Percentiles rank a stretch among this genome's conserved stretches.
These are phyloP conservation scores for Tolypocladium amazonense DNA, from an alignment of 2,329 filamentous ascomycete species.

Conservation along the genomic window DNA sequence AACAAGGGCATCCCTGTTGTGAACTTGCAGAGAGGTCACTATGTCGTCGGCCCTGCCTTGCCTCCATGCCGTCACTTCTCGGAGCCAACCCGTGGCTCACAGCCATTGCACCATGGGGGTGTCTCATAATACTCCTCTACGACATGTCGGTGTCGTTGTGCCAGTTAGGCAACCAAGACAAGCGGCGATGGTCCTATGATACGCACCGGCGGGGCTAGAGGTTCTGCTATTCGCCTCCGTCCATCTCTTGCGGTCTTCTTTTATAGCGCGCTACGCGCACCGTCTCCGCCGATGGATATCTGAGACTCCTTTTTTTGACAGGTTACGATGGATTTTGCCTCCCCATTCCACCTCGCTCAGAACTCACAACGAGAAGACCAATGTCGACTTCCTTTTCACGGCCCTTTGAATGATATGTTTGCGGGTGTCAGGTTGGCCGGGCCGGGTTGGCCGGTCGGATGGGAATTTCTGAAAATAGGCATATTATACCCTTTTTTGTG, in stretches of 20 bases:
- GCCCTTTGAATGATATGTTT: not conserved
- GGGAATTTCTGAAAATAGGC: not conserved
- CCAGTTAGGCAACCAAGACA: not conserved
- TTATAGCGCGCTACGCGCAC: not conserved
- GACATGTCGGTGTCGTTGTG: not conserved
- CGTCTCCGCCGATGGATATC: not conserved
- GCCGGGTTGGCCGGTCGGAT: not conserved
- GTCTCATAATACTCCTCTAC: not conserved
- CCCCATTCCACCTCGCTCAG: not conserved
- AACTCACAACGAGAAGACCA: not conserved
- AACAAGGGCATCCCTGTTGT: not conserved
- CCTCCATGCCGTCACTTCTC: not conserved
- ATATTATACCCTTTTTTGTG: constrained; percentile 1
- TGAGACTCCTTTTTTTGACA: not conserved
- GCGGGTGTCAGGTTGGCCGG: not conserved
- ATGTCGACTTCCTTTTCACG: not conserved
- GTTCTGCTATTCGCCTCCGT: not conserved
- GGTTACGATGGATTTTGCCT: not conserved
- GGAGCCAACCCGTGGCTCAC: too few relatives aligned
- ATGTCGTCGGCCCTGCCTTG: not conserved
- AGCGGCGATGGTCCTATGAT: not conserved
- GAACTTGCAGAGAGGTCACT: too few relatives aligned
- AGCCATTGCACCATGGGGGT: not conserved
- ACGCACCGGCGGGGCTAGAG: not conserved
- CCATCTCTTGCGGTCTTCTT: not conserved